These are phyloP conservation scores for Boletus barrowsii DNA, from an alignment of 768 basidiomycete genomes.

Conservation along the genomic window DNA sequence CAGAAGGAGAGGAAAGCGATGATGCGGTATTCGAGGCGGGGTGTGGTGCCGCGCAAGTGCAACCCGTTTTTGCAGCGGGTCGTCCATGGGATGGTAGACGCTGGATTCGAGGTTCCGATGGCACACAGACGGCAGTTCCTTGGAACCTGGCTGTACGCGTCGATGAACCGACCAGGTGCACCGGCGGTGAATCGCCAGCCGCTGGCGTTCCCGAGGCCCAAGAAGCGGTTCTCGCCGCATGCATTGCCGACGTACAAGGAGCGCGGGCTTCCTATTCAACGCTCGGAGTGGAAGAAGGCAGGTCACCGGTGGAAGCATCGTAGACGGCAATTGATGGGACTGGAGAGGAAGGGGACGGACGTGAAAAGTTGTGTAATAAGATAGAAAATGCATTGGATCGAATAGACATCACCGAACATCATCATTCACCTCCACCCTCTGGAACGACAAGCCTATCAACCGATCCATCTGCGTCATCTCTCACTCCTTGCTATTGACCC, in stretches of 20 bases:
- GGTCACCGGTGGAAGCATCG: slow-evolving; percentile 18
- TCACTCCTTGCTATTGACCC: too few relatives aligned
- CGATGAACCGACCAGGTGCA: slow-evolving; percentile 12
- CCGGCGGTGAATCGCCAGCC: slow-evolving; percentile 24
- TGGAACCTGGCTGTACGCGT: slow-evolving; percentile 30
- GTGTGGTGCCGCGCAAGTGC: slow-evolving; percentile 24
- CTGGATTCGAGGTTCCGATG: slow-evolving; percentile 40
- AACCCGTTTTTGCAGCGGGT: slow-evolving; percentile 38
- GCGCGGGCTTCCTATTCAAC: slow-evolving; percentile 34
- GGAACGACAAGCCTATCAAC: too few relatives aligned
- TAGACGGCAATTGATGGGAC: background rate
- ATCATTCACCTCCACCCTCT: too few relatives aligned
- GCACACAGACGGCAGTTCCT: slow-evolving; percentile 40
- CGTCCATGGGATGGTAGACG: slow-evolving; percentile 36
- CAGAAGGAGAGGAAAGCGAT: slow-evolving; percentile 29
- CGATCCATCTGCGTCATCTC: too few relatives aligned
- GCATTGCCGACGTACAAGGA: slow-evolving; percentile 28
- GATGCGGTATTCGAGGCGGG: slow-evolving; percentile 27
- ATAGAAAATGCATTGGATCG: slow-evolving; percentile 9
- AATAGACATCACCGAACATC: slow-evolving; percentile 10
- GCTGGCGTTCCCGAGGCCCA: slow-evolving; percentile 22
- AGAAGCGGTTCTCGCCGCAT: slow-evolving; percentile 22
- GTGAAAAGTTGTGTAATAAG: slow-evolving; percentile 20
- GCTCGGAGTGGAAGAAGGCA: slow-evolving; percentile 22
- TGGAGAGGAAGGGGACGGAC: too few relatives aligned